Evolutionary conservation across 305 asterid species (phyloP).

Genomic region (Ajuga reptans): DNA sequence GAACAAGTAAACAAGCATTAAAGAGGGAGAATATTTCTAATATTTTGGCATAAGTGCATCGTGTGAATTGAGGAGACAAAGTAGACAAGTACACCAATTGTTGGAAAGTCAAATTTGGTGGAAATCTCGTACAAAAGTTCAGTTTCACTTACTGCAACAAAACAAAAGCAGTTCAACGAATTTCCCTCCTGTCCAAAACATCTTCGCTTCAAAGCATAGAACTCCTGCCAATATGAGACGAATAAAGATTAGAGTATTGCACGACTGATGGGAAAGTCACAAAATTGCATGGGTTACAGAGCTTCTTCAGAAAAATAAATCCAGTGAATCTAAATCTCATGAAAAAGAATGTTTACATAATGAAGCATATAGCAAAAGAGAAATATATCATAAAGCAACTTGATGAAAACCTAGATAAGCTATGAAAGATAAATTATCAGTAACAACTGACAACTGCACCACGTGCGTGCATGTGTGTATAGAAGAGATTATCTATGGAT

Average conservation of each 20-base stretch:
- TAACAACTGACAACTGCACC: neutral
- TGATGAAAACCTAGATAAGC: conserved; percentile 5
- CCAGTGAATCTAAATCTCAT: conserved; percentile 9
- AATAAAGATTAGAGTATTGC: conserved; percentile 14
- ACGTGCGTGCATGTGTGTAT: neutral
- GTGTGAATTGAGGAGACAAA: conserved; percentile 6
- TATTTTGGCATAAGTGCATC: neutral
- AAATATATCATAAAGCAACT: conserved; percentile 9
- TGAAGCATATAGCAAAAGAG: conserved; percentile 14
- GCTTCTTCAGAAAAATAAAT: neutral
- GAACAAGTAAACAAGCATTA: neutral
- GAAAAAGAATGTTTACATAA: neutral
- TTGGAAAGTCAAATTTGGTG: neutral
- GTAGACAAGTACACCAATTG: neutral
- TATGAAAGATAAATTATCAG: neutral
- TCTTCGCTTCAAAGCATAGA: conserved; percentile 72
- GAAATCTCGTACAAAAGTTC: conserved; percentile 1
- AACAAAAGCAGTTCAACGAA: conserved; percentile 74
- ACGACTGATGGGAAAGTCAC: conserved; percentile 1
- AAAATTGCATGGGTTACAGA: neutral
- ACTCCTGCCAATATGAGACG: conserved; percentile 51
- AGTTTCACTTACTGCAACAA: conserved; percentile 58
- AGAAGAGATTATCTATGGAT: neutral
- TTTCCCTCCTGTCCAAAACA: conserved; percentile 73
- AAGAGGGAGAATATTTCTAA: neutral